A percentile compares a stretch with the other conserved stretches of the same genome.
These are phyloP conservation scores for Candida michaelii DNA, from an alignment of 805 yeast genomes.

Conservation along the genomic window DNA sequence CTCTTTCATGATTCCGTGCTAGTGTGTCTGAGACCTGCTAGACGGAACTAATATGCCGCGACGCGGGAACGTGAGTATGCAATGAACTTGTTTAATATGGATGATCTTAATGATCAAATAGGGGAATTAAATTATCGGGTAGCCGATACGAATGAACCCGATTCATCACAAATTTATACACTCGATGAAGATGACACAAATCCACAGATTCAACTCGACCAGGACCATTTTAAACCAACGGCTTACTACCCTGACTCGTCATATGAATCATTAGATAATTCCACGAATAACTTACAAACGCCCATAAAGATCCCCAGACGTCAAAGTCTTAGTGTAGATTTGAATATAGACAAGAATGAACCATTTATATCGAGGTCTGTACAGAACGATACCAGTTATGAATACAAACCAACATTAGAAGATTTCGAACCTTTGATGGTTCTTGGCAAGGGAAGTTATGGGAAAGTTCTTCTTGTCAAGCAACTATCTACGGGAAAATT, in stretches of 20 bases:
- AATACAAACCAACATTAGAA: slow-evolving; percentile 19
- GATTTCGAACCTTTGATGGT: slow-evolving; percentile 46
- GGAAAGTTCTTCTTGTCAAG: slow-evolving; percentile 42
- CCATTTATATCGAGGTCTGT: slow-evolving; percentile 17
- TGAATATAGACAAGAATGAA: slow-evolving; percentile 10
- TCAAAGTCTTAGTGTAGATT: slow-evolving; percentile 15
- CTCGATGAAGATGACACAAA: not conserved
- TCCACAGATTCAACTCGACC: not conserved
- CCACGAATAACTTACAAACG: not conserved
- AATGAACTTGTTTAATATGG: slow-evolving; percentile 15
- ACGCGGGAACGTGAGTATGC: not conserved
- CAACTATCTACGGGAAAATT: slow-evolving; percentile 38
- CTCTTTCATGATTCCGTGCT: too few species aligned
- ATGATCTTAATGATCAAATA: slow-evolving; percentile 15
- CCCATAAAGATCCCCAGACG: slow-evolving; percentile 9
- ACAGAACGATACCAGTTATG: slow-evolving; percentile 2
- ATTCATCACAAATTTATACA: not conserved
- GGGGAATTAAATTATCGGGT: slow-evolving; percentile 12
- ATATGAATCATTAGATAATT: not conserved
- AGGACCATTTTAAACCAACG: not conserved
- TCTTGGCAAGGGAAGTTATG: slow-evolving; percentile 45
- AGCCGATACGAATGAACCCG: slow-evolving; percentile 2
- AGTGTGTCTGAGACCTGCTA: too few species aligned
- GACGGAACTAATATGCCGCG: too few species aligned
- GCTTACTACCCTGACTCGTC: slow-evolving; percentile 1